phyloP scores from a whole-genome alignment of 1,284 basidiomycete species.

The Cutaneotrichosporon cutaneum region DNA sequence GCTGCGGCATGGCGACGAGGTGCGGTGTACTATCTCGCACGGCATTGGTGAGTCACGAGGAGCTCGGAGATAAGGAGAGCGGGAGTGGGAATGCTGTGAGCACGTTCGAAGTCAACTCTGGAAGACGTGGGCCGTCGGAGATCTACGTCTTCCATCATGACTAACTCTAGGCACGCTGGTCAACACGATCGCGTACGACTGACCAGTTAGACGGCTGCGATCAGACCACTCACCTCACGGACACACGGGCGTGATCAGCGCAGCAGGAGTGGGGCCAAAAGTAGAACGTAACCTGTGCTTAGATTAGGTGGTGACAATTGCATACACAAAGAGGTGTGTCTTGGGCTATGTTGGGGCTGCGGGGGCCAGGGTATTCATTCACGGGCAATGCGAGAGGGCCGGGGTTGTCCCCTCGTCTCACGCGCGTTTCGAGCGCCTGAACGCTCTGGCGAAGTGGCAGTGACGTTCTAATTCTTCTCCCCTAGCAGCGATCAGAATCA shows the following conservation, averaged over 20 bases:
- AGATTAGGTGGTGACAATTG: not conserved
- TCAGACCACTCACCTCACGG: not conserved
- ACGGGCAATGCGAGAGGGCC: not conserved
- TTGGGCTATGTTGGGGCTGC: too few species aligned
- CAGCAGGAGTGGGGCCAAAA: not conserved
- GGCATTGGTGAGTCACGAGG: conserved; percentile 27
- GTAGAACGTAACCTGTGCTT: not conserved
- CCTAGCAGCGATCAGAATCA: too few species aligned
- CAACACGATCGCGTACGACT: conserved; percentile 70
- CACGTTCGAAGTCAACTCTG: not conserved
- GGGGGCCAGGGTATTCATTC: too few species aligned
- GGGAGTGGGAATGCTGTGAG: not conserved
- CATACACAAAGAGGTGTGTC: not conserved
- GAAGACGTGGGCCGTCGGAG: not conserved
- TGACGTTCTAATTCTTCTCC: too few species aligned
- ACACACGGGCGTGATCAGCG: not conserved
- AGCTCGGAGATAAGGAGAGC: not conserved
- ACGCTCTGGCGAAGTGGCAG: too few species aligned
- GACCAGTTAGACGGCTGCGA: not conserved
- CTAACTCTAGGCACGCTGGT: conserved; percentile 64
- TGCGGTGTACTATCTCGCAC: conserved; percentile 58
- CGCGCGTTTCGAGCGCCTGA: too few species aligned
- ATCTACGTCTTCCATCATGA: not conserved
- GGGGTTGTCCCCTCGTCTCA: too few species aligned
- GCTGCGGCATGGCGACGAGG: conserved; percentile 72